Evolutionary conservation across 2,329 filamentous ascomycete species (phyloP), one percentile per base, ranked within the genome.

Genomic region (Exophiala xenobiotica): DNA sequence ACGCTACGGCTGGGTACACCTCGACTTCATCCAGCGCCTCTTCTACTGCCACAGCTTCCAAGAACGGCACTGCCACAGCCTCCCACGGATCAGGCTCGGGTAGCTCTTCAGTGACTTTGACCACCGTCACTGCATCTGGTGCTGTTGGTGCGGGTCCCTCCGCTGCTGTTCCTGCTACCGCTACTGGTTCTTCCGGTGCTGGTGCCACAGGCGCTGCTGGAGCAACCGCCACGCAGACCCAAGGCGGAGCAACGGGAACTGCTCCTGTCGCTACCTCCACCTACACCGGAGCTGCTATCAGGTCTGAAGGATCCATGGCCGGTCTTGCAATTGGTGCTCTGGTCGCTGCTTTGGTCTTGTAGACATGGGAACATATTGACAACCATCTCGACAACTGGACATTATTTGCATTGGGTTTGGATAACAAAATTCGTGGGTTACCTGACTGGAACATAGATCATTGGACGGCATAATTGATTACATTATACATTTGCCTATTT

Each of bases 271-370:
- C 42, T 26, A 16, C 31, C 4, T 18, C 51, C 16, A 51, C 45
- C 23, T 58, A 44, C 49, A 53, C 49, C 22, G 53, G 53, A 23
- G 56, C 44, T 24, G 56, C 56, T 16, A 24, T 40, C 9, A 50
- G 49, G 29, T n/a, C 40, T 12, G 27, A 56, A 31, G 48, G 49
- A 6, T 49, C 53, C 9, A 53, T 56, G 19, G 38, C 40, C 3
- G 48, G 41, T 35, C 37, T 54, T 29, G 45, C 31, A 11, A 26
- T 51, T 19, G 54, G 46, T 27, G 51, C 40, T 39, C 12, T 49
- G 33, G 23, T 54, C 11, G 54, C 54, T 23, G 51, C 44, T 2
- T 42, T 57, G 27, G 43, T 24, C 19, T 46, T 57, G 41, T 57
- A 49, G 27, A 44, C 11, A 23, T 6, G 7, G 38, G 14, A 40